These are phyloP conservation scores for Thalassiosira profunda DNA, from an alignment of 108 stramenopile species.

Conservation along the genomic window DNA sequence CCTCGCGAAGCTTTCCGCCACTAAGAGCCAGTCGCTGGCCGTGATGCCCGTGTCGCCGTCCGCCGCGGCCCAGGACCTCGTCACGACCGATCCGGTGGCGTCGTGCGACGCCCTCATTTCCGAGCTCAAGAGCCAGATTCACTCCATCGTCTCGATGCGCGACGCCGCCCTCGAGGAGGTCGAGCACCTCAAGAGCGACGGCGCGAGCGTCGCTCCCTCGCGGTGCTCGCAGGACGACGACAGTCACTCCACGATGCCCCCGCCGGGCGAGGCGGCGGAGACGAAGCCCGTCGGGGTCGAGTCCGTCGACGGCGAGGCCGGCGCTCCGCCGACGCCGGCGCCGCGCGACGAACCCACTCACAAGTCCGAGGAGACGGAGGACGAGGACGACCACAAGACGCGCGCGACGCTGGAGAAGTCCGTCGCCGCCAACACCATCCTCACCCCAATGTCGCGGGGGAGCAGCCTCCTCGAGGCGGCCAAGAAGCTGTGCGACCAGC, in stretches of 20 bases:
- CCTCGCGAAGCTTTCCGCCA: background rate
- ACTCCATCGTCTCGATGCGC: conserved; percentile 23
- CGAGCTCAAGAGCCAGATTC: conserved; percentile 35
- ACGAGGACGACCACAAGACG: too few relatives aligned
- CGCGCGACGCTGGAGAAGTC: background rate
- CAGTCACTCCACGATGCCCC: background rate
- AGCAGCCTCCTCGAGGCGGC: conserved; percentile 46
- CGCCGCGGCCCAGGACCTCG: background rate
- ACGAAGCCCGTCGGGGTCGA: too few relatives aligned
- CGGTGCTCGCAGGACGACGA: background rate
- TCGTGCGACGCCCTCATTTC: conserved; percentile 22
- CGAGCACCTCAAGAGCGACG: conserved; percentile 7
- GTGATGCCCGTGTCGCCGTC: background rate
- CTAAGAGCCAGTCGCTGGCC: background rate
- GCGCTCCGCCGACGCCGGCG: too few relatives aligned
- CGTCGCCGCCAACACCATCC: too few relatives aligned
- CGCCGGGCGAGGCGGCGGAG: too few relatives aligned
- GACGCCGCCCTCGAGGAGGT: conserved; percentile 42
- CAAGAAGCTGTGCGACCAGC: conserved; percentile 37
- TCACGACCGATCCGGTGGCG: conserved; percentile 14
- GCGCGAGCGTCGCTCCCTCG: background rate
- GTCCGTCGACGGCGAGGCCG: too few relatives aligned
- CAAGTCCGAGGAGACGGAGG: too few relatives aligned
- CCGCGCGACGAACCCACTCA: too few relatives aligned
- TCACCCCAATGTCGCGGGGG: too few relatives aligned